phyloP scores from a whole-genome alignment of 129 eudicot species.

The Chrysanthemum seticuspe region DNA sequence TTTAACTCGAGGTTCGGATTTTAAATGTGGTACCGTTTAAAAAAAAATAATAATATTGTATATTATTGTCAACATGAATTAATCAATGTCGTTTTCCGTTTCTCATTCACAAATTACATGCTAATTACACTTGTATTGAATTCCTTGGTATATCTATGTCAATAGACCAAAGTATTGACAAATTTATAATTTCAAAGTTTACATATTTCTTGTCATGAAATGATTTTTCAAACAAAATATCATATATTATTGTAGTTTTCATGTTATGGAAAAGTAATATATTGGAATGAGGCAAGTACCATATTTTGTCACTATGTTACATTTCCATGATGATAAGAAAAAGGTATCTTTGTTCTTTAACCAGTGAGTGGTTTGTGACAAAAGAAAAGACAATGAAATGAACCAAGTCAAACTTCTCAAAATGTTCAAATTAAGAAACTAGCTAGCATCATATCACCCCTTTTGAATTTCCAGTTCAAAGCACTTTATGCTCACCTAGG shows the following conservation, averaged over 20 bases:
- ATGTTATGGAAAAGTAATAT: conserved; percentile 24
- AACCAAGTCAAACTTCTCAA: conserved; percentile 31
- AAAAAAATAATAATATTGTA: no score
- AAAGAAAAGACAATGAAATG: conserved; percentile 29
- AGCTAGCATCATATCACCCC: conserved; percentile 22
- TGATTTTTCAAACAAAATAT: neutral
- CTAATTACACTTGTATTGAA: no score
- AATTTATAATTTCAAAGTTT: no score
- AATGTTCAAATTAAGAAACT: conserved; percentile 18
- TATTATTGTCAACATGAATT: neutral
- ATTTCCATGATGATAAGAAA: conserved; percentile 26
- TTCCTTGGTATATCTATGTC: no score
- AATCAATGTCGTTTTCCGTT: no score
- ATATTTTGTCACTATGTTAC: conserved; percentile 30
- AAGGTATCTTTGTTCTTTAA: conserved; percentile 17
- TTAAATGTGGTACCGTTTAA: no score
- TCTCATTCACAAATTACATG: no score
- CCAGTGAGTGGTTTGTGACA: conserved; percentile 18
- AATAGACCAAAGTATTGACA: no score
- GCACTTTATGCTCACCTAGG: conserved; percentile 28
- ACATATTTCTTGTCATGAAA: neutral
- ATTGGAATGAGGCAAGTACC: conserved; percentile 29
- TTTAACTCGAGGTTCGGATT: no score
- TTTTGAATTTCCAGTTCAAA: conserved; percentile 18
- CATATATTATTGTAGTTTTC: neutral